Evolutionary conservation across 768 basidiomycete genomes (phyloP), one percentile per base, ranked within the genome.

Genomic region (Cystofilobasidium bisporidii): DNA sequence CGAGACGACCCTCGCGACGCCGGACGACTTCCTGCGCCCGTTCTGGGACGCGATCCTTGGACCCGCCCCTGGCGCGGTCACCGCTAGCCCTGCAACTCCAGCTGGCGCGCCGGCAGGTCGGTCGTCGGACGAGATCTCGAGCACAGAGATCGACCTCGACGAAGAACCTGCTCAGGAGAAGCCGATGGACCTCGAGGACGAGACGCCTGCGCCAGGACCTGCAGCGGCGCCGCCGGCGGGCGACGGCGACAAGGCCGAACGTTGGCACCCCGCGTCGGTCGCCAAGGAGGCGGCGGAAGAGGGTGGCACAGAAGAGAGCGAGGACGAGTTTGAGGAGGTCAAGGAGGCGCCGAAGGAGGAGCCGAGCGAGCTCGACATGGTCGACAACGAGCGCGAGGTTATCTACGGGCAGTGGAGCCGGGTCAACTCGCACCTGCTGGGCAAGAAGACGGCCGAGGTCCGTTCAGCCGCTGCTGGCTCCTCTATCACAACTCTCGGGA

Each of bases 321-420:
- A 50, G 24, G 32, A 58, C 47, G 41, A 22, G 20, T 63, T 63
- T 38, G 58, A 55, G 20, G 32, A 69, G 15, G 38, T 38, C 22
- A 15, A 53, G 55, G 63, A 63, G 10, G 81, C 87, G 3, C 82
- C 88, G 20, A 89, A 91, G 55, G 89, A 91, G 69, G 89, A 24
- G 14, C 40, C 94, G 83, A 88, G 87, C 77, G 87, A 75, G 53
- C 60, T 84, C 38, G 73, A 75, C 26, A 11, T 8, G 12, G 47
- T 33, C 17, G 68, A 69, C 69, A 66, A 72, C 36, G 70, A 71
- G 18, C 83, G 87, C 72, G 88, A 87, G 80, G 83, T 86, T 66
- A 87, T 94, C 81, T 88, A 91, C 36, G 86, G 90, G 0, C 88
- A 90, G 77, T 99, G 96, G 80, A 85, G 87, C n/a, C 90, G 94